A percentile compares a stretch with the other conserved stretches of the same genome.
phyloP scores from a whole-genome alignment of 2,329 filamentous ascomycete genomes.

The Neofusicoccum cordaticola region DNA sequence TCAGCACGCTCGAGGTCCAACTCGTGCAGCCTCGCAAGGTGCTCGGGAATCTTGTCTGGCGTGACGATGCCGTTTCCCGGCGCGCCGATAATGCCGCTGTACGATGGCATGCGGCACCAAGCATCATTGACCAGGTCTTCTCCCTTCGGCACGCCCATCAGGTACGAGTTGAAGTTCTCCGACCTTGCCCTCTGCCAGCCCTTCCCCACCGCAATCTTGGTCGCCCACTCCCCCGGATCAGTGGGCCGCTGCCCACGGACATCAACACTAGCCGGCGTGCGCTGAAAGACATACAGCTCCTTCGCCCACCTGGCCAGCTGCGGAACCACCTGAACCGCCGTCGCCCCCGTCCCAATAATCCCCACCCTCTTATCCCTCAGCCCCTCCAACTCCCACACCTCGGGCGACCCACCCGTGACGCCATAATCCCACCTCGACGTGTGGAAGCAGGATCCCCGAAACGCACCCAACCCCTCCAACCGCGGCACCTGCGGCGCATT shows the following conservation, averaged over 20 bases:
- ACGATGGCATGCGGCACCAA: constrained; percentile 43
- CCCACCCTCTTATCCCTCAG: constrained; percentile 22
- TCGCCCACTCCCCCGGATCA: constrained; percentile 42
- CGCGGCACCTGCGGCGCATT: constrained; percentile 31
- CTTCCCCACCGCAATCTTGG: constrained; percentile 28
- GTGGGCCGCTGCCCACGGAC: constrained; percentile 40
- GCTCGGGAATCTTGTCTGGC: constrained; percentile 33
- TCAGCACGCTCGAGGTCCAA: constrained; percentile 47
- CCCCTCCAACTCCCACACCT: constrained; percentile 23
- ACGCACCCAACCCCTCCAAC: constrained; percentile 29
- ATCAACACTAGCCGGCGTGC: constrained; percentile 35
- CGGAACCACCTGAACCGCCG: constrained; percentile 28
- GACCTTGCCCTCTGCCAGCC: constrained; percentile 53
- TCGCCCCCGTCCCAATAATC: constrained; percentile 29
- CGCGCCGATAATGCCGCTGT: constrained; percentile 39
- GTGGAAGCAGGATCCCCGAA: constrained; percentile 38
- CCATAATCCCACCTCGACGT: constrained; percentile 17
- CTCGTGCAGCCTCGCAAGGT: constrained; percentile 33
- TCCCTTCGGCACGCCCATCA: constrained; percentile 32
- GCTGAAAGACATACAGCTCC: constrained; percentile 24
- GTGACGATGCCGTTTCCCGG: constrained; percentile 24
- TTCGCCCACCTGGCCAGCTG: constrained; percentile 25
- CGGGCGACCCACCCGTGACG: constrained; percentile 35
- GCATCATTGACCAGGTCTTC: constrained; percentile 49
- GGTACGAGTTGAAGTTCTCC: constrained; percentile 43